phyloP scores from a whole-genome alignment of 169 alveolate genomes.

The Plasmodium gallinaceum region DNA sequence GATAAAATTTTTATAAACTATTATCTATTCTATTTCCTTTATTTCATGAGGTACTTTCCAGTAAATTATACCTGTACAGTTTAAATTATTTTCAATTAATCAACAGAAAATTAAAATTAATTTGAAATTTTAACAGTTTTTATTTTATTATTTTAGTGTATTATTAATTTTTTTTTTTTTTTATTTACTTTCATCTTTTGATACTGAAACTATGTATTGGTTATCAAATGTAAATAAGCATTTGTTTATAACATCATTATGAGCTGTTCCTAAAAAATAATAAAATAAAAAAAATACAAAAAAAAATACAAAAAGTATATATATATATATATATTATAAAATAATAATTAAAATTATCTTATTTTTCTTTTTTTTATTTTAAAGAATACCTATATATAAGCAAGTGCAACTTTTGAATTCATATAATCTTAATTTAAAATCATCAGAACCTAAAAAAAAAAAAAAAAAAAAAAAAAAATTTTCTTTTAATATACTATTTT shows the following conservation, averaged over 20 bases:
- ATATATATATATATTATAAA: neutral
- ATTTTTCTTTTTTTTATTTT: too few species aligned
- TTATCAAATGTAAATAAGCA: slow-evolving; percentile 62
- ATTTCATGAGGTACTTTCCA: slow-evolving; percentile 55
- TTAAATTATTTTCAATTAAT: neutral
- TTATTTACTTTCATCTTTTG: slow-evolving; percentile 68
- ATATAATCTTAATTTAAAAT: slow-evolving; percentile 37
- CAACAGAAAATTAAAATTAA: too few species aligned
- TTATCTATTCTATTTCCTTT: slow-evolving; percentile 19
- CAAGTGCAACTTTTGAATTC: slow-evolving; percentile 75
- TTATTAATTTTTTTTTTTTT: neutral
- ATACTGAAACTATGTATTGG: slow-evolving; percentile 40
- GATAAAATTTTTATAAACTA: neutral
- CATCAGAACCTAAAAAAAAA: slow-evolving; percentile 56
- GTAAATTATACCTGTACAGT: slow-evolving; percentile 61
- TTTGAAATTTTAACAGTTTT: too few species aligned
- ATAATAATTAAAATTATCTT: neutral
- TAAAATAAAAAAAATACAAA: neutral
- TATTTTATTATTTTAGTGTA: neutral
- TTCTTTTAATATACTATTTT: neutral
- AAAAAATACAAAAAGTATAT: neutral
- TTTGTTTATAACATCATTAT: slow-evolving; percentile 54
- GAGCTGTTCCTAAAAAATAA: slow-evolving; percentile 45
- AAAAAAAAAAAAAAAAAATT: neutral
- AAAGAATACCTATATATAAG: slow-evolving; percentile 33